Conservation (phyloP, 139 green algal genomes). For the Chara braunii region DNA sequence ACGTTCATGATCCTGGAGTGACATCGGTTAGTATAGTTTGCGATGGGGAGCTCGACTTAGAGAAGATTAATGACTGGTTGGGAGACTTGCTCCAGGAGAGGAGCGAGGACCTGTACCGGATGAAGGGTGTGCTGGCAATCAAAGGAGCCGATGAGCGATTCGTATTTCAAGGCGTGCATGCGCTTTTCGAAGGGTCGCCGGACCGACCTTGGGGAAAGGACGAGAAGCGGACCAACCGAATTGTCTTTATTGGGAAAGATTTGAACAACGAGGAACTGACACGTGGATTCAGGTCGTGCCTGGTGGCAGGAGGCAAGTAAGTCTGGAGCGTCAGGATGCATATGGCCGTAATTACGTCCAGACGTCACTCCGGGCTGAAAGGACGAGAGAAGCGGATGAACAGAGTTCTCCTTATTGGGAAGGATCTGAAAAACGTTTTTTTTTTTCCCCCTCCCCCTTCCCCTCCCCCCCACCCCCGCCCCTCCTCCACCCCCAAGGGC, state of each 20-base stretch:
- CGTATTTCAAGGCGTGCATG: constrained; percentile 90
- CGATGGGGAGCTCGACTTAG: constrained; percentile 85
- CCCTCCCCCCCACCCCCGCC: too few species aligned
- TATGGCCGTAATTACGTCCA: too few species aligned
- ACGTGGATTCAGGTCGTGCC: constrained; percentile 66
- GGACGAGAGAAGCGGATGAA: too few species aligned
- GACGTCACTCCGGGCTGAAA: too few species aligned
- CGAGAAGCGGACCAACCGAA: constrained; percentile 62
- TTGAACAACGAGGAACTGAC: constrained; percentile 72
- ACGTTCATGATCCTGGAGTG: constrained; percentile 58
- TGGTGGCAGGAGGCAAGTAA: too few species aligned
- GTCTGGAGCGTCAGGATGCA: too few species aligned
- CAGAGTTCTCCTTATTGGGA: too few species aligned
- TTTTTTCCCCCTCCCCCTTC: too few species aligned
- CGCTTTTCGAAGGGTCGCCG: constrained; percentile 80
- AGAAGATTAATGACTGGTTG: constrained; percentile 88
- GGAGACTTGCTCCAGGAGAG: constrained; percentile 71
- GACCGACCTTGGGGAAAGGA: constrained; percentile 66
- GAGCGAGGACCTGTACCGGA: constrained; percentile 86
- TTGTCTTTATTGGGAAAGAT: constrained; percentile 94
- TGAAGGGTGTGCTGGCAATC: constrained; percentile 74
- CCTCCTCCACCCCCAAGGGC: too few species aligned
- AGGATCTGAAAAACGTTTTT: too few species aligned
- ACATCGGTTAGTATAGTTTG: constrained; percentile 64
- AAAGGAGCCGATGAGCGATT: constrained; percentile 58